Evolutionary conservation across 208 protist species (phyloP), one percentile per base, ranked within the genome.

Genomic region (Crithidia mellificae): DNA sequence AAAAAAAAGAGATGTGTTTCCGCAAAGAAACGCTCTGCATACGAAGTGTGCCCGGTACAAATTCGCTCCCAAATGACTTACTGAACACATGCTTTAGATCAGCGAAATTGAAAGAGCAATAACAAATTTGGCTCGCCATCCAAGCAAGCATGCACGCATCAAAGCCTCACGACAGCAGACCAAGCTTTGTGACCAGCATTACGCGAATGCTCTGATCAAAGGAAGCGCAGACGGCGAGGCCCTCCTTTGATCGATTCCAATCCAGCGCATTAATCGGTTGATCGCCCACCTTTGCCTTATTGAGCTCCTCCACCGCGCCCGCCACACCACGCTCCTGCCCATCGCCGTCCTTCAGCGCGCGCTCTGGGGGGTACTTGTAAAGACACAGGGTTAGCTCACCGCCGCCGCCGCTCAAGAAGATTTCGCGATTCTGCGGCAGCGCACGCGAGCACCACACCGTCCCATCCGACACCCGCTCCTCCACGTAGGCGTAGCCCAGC

Each of bases 401-500:
- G 7, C 85, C 91, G 27, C 94, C 94, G 44, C 90, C 85, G 52
- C 74, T 85, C 53, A 97, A 74, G 63, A 96, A 97, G 27, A 97
- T 71, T 30, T 98, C 94, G 15, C 94, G 79, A 65, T 98, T 96
- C 77, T 97, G 93, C 29, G 96, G 96, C 15, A 97, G 76, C 25
- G 93, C 84, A 14, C 78, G 68, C 20, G 79, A 80, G 69, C 80
- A 80, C 96, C 96, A 98, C 6, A 98, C 78, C 17, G 96, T 95
- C 25, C 89, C 90, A 19, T 81, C 80, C 7, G 76, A 78, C 43
- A 94, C 85, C 7, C 87, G 89, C 74, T 95, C 85, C 74, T 91
- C 85, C 56, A 97, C 82, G 58, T 85, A 93, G 12, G 89, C 85
- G 80, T 96, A 96, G 54, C 93, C 93, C 6, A 94, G 72, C 58